Conservation (phyloP, 192 early-diverging fungal species). For the Umbelopsis vinacea region DNA sequence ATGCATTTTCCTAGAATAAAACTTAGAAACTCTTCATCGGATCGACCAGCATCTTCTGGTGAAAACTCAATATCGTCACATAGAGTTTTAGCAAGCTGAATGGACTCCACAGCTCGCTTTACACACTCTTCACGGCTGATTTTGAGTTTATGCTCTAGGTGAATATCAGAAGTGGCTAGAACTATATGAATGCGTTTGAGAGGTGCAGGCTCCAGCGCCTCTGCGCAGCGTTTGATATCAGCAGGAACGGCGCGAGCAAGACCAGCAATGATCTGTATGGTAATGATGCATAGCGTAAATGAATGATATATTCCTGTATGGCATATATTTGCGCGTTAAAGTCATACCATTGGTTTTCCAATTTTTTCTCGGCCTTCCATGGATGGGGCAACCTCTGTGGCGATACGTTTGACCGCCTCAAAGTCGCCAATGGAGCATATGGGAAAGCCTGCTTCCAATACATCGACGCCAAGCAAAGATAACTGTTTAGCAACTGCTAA, state of each 20-base stretch:
- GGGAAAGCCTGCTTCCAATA: constrained; percentile 96
- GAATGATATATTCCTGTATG: neutral
- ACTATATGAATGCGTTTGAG: constrained; percentile 91
- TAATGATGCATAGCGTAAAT: neutral
- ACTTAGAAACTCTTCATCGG: constrained; percentile 89
- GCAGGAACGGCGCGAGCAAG: constrained; percentile 83
- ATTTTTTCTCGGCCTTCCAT: constrained; percentile 79
- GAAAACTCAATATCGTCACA: constrained; percentile 93
- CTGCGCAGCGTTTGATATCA: constrained; percentile 89
- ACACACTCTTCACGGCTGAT: constrained; percentile 88
- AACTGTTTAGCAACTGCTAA: constrained; percentile 93
- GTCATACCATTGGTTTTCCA: constrained; percentile 81
- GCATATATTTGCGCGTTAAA: neutral
- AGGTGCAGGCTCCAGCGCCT: constrained; percentile 88
- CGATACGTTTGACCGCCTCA: constrained; percentile 92
- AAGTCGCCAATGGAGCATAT: constrained; percentile 95
- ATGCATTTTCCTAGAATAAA: constrained; percentile 81
- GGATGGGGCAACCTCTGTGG: constrained; percentile 86
- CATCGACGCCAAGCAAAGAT: constrained; percentile 92
- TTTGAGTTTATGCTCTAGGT: constrained; percentile 93
- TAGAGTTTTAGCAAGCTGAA: constrained; percentile 77
- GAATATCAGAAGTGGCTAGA: constrained; percentile 96
- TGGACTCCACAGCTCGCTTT: constrained; percentile 76
- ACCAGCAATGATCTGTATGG: constrained; percentile 74
- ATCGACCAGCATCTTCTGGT: constrained; percentile 93